Base-by-base conservation (phyloP, 2,329 filamentous ascomycete species). In the Bipolaris zeicola region DNA sequence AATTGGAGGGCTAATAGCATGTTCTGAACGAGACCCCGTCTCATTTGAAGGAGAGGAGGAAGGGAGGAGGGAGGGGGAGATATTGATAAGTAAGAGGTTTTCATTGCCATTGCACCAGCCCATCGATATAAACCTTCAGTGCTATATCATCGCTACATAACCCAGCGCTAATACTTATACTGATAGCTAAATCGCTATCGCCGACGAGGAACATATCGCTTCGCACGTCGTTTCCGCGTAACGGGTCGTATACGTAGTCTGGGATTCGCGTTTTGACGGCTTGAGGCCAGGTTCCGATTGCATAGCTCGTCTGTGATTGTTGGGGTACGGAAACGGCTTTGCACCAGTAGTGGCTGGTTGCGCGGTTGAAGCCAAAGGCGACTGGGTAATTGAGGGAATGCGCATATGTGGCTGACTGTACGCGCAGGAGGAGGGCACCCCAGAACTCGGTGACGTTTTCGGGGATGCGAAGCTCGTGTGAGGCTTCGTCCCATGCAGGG, bases 271-370 rank as follows among this genome's bases (percentile, higher is more conserved):
- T 58, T 43, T 47, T 59, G 18, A 67, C 51, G 2, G 57, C 52
- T n/a, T 60, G 55, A 2, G 55, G 49, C 66, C 66, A 68, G 1
- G 58, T 52, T 6, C 50, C 47, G 2, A 48, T 45, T 14, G 57
- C 45, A 13, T 38, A 52, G 5, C 50, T 24, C 3, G 53, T 47
- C 6, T 58, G 58, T 1, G 63, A 57, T 20, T 62, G 62, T 16
- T 49, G 39, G 18, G 58, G 56, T 16, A 55, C 37, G 20, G 50
- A 24, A 6, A 70, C 45, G 0, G 54, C 61, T 52, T 64, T 69
- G 31, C 65, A 65, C 66, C 65, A 70, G 43, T 69, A 70, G 22
- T 68, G 62, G 20, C 60, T 65, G 1, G 52, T 66, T 0, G 50
- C 52, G n/a, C 63, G 53, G 43, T 68, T 58, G 26, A 68, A 63